Evolutionary conservation across 129 eudicot genomes (phyloP), one percentile per base, ranked within the genome.

Genomic region (Glebionis coronaria): DNA sequence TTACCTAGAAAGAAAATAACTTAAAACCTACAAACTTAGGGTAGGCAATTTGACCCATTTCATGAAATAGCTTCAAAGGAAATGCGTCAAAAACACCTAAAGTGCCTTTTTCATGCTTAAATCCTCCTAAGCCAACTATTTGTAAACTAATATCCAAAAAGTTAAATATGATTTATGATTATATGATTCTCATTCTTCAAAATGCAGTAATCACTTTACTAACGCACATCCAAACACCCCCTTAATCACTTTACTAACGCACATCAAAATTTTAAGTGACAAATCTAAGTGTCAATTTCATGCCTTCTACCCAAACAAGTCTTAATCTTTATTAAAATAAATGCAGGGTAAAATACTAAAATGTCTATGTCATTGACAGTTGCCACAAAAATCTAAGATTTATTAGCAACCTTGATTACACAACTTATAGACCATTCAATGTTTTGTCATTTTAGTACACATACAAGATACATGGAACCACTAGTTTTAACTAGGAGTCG

Each of bases 71-170:
- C 25, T 23, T 23, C 25, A 23, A 23, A 23, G 25, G 25, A 23
- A 23, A 23, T 23, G 25, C 25, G 25, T 23, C 25, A 23, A 23
- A 23, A 23, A 23, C 25, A 23, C 25, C 25, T 23, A 23, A 23
- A 23, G 25, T 89, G 80, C 75, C 69, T 63, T 72, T 89, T 35
- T 35, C 42, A 35, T 35, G 42, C 42, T 35, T 35, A 35, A 35
- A 35, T 9, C 42, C 42, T 35, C 42, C 42, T 35, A 35, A 31
- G 9, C 40, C 5, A 5, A 31, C 9, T 31, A 9, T 31, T 6
- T 31, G 40, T 31, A 31, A 31, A 31, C 40, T 9, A 5, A 31
- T 31, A 5, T 31, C 40, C 1, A 7, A 29, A 29, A 29, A n/a
- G 35, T 29, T 29, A 4, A 29, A 29, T 3, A 7, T 4, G 35